Base-by-base conservation (phyloP, 2,329 filamentous ascomycete species). In the Pseudogymnoascus sp. region DNA sequence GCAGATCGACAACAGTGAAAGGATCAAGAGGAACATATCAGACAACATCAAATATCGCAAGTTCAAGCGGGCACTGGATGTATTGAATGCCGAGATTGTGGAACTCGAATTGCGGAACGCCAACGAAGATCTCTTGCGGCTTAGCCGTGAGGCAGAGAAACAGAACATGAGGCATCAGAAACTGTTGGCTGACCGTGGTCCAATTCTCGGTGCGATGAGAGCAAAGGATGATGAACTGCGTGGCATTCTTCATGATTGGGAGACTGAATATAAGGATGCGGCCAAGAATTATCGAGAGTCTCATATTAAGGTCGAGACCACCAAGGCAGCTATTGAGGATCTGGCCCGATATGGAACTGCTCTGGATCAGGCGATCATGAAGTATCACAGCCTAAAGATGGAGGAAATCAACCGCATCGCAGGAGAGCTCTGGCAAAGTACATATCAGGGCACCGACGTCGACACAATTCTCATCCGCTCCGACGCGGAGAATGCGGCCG, bases 321-420 rank as follows among this genome's bases (percentile, higher is more conserved):
- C 91, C 59, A 96, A 93, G 75, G 93, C 93, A 3, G 93, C 92
- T 2, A 90, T 96, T 62, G 91, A 96, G 63, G 95, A 99, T 73
- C 80, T 99, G 37, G 89, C 83, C 6, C 89, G 90, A 41, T 98
- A 96, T 73, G 83, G 86, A 46, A 82, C 85, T 8, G 95, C 95
- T 6, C 83, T 99, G 11, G 93, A 98, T 79, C 91, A 95, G 72
- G 96, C 95, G 56, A 96, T 99, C 72, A 97, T 99, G 91, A 91
- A 90, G 71, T 99, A 93, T 73, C 95, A 99, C 78, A 84, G 88
- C 31, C 79, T 96, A 73, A 99, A 99, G 80, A 99, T 99, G 95
- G 90, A 95, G 69, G 93, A 99, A 75, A 93, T 99, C 75, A 99
- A 99, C 76, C 84, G 87, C 63, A 97, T 97, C 74, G 89, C 96